phyloP scores from a whole-genome alignment of 441 rosid genomes.

The Syzygium malaccense region DNA sequence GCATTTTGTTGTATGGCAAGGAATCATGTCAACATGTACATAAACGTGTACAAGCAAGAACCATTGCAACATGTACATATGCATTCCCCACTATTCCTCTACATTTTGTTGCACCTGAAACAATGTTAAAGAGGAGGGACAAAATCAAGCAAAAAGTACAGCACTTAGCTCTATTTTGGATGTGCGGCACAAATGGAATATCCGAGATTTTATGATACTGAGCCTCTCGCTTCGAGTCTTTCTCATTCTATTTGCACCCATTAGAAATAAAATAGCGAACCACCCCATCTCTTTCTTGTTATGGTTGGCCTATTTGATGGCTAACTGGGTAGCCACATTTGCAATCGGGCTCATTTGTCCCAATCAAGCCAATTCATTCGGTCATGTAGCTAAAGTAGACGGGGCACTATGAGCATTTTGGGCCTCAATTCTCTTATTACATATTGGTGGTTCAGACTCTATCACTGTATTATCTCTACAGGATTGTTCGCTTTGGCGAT shows the following conservation, averaged over 20 bases:
- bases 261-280: background rate
- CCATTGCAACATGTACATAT: too few species aligned
- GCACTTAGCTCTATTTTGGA: background rate
- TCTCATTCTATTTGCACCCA: background rate
- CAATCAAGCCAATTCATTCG: background rate
- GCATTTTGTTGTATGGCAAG: too few species aligned
- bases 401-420: accelerated
- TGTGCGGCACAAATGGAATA: background rate
- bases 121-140: background rate
- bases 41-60: too few species aligned
- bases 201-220: accelerated
- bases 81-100: background rate
- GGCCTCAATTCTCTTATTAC: background rate
- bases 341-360: background rate
- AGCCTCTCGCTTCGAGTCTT: background rate
- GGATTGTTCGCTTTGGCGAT: background rate
- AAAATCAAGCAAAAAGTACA: background rate
- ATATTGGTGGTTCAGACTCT: background rate
- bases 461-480: background rate
- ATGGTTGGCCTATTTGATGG: background rate
- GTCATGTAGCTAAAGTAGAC: background rate
- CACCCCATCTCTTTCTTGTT: background rate
- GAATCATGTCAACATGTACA: too few species aligned
- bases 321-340: background rate
- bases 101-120: background rate